Conservation (phyloP, 306 rosid species). For the Acacia melanoxylon region DNA sequence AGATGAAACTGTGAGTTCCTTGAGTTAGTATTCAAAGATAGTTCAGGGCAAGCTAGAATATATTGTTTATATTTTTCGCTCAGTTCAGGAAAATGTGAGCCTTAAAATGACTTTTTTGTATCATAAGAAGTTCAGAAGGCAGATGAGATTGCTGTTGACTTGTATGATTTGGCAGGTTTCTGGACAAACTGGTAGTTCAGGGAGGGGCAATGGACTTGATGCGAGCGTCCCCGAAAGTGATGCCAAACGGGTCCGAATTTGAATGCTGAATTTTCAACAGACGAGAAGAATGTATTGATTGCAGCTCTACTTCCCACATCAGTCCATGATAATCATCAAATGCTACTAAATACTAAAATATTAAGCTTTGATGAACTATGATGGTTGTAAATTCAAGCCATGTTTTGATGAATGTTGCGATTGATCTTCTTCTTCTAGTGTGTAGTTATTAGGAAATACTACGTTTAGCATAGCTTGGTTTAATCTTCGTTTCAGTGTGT, state of each 20-base stretch:
- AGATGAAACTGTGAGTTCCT: conserved; percentile 78
- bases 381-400: conserved; percentile 32
- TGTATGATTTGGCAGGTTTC: conserved; percentile 60
- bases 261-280: conserved; percentile 4
- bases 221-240: conserved; percentile 75
- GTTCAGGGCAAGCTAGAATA: conserved; percentile 6
- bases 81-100: neutral
- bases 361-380: conserved; percentile 23
- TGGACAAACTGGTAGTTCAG: conserved; percentile 47
- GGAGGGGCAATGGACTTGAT: conserved; percentile 57
- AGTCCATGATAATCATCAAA: conserved; percentile 21
- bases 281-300: conserved; percentile 18
- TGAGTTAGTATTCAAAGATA: neutral
- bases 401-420: conserved; percentile 5
- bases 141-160: conserved; percentile 6
- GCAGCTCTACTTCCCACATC: conserved; percentile 23
- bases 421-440: conserved; percentile 18
- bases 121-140: neutral
- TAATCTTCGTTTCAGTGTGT: neutral
- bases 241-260: conserved; percentile 57
- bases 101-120: neutral
- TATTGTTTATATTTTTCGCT: conserved; percentile 8
- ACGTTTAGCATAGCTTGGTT: neutral
- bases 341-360: neutral
- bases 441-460: conserved; percentile 6